Conservation (phyloP, 225 moss, liverwort and hornwort genomes). For the Marchantia paleacea region DNA sequence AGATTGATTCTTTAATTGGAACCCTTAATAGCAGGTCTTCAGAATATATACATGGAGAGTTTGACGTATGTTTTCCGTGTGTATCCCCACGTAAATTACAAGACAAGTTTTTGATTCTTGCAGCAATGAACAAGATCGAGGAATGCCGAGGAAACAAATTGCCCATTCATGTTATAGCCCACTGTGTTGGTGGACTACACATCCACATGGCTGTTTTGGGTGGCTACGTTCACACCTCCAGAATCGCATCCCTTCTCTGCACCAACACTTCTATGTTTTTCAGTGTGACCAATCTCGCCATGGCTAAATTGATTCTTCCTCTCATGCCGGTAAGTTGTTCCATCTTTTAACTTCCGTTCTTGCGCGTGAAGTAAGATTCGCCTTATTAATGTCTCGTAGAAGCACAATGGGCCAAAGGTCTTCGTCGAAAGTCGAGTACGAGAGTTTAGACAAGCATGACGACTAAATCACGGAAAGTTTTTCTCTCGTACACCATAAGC, state of each 20-base stretch:
- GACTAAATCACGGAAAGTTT: too few species aligned
- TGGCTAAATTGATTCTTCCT: conserved; percentile 23
- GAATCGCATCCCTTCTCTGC: conserved; percentile 27
- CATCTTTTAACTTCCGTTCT: neutral
- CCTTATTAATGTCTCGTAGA: neutral
- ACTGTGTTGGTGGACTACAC: conserved; percentile 29
- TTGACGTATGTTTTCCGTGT: too few species aligned
- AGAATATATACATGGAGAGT: too few species aligned
- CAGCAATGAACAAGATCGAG: conserved; percentile 21
- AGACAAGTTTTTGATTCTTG: neutral
- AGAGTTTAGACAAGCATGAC: too few species aligned
- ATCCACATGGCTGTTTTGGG: conserved; percentile 35
- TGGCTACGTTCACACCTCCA: conserved; percentile 20
- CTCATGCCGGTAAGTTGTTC: conserved; percentile 25
- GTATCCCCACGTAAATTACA: neutral
- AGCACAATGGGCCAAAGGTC: too few species aligned
- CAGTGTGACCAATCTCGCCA: conserved; percentile 16
- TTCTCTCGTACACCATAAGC: too few species aligned
- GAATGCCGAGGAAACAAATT: conserved; percentile 18
- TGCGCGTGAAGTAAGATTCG: neutral
- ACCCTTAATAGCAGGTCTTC: too few species aligned
- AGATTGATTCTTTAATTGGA: neutral
- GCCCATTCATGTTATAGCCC: conserved; percentile 24
- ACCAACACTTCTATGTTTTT: conserved; percentile 38
- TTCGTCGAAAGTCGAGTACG: too few species aligned